Conservation (phyloP, 2,329 filamentous ascomycete species). For the Penicillium sclerotigenum region DNA sequence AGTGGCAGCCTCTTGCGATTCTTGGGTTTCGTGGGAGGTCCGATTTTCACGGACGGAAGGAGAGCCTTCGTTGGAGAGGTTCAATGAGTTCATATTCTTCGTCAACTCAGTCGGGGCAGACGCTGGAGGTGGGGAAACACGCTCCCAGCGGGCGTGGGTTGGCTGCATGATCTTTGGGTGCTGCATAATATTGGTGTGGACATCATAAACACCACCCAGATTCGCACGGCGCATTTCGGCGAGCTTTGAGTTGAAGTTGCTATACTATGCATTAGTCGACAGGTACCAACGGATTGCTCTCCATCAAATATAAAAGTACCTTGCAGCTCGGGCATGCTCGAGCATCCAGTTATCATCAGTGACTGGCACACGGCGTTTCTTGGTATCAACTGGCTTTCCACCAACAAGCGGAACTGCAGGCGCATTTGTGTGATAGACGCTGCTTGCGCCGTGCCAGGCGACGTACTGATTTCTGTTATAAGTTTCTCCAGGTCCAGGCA, state of each 20-base stretch:
- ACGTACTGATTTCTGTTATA: conserved; percentile 99
- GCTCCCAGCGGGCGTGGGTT: conserved; percentile 78
- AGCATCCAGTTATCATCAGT: conserved; percentile 96
- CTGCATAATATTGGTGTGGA: conserved; percentile 89
- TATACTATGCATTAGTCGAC: conserved; percentile 40
- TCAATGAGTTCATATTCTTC: conserved; percentile 35
- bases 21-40: conserved; percentile 3
- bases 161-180: conserved; percentile 87
- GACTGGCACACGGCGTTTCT: conserved; percentile 80
- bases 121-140: conserved; percentile 51
- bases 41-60: conserved; percentile 7
- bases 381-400: conserved; percentile 71
- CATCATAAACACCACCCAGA: conserved; percentile 78
- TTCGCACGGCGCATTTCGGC: conserved; percentile 66
- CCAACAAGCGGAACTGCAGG: conserved; percentile 72
- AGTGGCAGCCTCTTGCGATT: background rate
- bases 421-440: conserved; percentile 83
- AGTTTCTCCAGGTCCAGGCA: conserved; percentile 71
- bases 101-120: conserved; percentile 29
- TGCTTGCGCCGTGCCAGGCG: conserved; percentile 94
- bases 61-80: conserved; percentile 30
- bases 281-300: background rate
- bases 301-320: conserved; percentile 53
- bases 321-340: conserved; percentile 87
- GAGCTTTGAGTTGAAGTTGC: conserved; percentile 78